These are phyloP conservation scores for Vitis amurensis DNA, from an alignment of 164 flowering plant genomes.

Conservation along the genomic window DNA sequence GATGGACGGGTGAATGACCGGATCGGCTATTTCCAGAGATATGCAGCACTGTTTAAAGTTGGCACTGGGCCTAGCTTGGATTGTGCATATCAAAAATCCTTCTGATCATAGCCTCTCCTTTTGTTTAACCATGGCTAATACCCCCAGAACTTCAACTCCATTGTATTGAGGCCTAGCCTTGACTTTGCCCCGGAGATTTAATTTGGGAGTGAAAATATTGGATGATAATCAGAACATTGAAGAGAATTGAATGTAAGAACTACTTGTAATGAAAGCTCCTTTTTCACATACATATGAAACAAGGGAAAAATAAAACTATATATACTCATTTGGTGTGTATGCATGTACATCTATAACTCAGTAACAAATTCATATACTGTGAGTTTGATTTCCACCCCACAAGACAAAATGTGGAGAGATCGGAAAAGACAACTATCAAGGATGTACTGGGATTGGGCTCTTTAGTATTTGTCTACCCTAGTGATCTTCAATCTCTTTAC, in stretches of 20 bases:
- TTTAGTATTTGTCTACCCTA: conserved; percentile 21
- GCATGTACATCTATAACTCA: conserved; percentile 1
- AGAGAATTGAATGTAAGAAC: too few relatives aligned
- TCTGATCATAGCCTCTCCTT: conserved; percentile 1
- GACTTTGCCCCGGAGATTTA: too few relatives aligned
- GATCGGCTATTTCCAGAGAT: conserved; percentile 53
- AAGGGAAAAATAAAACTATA: neutral
- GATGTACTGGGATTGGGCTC: neutral
- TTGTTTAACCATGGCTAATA: neutral
- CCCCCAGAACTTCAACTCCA: too few relatives aligned
- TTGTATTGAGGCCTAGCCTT: too few relatives aligned
- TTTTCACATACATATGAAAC: neutral
- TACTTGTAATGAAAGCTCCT: too few relatives aligned
- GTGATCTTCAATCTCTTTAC: conserved; percentile 72
- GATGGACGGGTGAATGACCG: conserved; percentile 51
- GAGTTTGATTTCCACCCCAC: conserved; percentile 1
- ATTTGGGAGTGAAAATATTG: too few relatives aligned
- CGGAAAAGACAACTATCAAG: neutral
- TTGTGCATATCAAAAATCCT: conserved; percentile 48
- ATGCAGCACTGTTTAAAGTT: conserved; percentile 44
- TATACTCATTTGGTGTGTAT: neutral
- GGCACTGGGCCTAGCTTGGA: conserved; percentile 55
- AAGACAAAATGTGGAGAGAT: neutral
- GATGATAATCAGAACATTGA: too few relatives aligned
- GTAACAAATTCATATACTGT: neutral